Evolutionary conservation across 257 asterid genomes (phyloP).

Genomic region (Forsythia suspensa): DNA sequence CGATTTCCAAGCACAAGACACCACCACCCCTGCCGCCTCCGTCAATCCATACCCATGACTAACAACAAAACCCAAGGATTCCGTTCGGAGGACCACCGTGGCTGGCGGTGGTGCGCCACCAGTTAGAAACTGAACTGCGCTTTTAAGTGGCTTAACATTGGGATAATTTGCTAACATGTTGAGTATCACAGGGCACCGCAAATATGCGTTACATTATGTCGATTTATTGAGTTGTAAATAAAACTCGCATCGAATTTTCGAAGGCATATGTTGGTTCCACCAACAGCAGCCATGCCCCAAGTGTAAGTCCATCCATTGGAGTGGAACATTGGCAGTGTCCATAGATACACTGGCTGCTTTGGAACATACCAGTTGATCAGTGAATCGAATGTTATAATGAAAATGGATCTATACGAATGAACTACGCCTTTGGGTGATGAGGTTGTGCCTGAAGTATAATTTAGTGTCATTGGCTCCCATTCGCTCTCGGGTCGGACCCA

Average conservation of each 20-base stretch:
- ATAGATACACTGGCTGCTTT: slow-evolving; percentile 56
- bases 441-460: slow-evolving; percentile 87
- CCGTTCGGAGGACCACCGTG: slow-evolving; percentile 54
- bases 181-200: slow-evolving; percentile 87
- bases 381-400: slow-evolving; percentile 56
- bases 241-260: slow-evolving; percentile 52
- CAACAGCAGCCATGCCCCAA: slow-evolving; percentile 93
- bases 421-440: slow-evolving; percentile 85
- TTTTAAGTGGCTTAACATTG: slow-evolving; percentile 24
- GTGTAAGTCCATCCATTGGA: slow-evolving; percentile 94
- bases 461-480: slow-evolving; percentile 65
- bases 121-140: slow-evolving; percentile 45
- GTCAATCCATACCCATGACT: slow-evolving; percentile 82
- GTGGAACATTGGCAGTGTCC: slow-evolving; percentile 92
- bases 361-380: slow-evolving; percentile 65
- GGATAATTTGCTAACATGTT: slow-evolving; percentile 59
- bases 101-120: slow-evolving; percentile 87
- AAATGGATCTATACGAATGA: slow-evolving; percentile 59
- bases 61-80: slow-evolving; percentile 56
- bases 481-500: slow-evolving; percentile 63
- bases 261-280: slow-evolving; percentile 72
- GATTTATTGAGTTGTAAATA: slow-evolving; percentile 34
- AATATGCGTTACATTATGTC: slow-evolving; percentile 66
- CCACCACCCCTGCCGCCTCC: slow-evolving; percentile 65
- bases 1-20: slow-evolving; percentile 69